These are phyloP conservation scores for Elaeis oleifera DNA, from an alignment of 202 grass and related monocot species.

Conservation along the genomic window DNA sequence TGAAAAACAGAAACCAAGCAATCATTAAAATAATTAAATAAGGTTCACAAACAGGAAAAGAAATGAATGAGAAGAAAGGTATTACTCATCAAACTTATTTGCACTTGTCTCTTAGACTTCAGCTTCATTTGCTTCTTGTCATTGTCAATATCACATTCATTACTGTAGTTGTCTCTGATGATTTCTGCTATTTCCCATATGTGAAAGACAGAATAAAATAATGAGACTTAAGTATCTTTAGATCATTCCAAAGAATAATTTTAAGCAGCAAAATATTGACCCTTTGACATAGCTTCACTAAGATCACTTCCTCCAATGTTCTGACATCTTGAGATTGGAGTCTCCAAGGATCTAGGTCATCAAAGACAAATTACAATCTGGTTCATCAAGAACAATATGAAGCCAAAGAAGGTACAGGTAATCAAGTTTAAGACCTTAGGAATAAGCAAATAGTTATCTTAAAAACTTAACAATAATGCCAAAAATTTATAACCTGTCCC, in stretches of 20 bases:
- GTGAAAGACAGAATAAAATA: conserved; percentile 2
- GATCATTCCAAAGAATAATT: not conserved
- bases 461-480: too few relatives aligned
- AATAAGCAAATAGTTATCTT: not conserved
- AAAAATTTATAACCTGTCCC: too few relatives aligned
- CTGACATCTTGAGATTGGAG: conserved; percentile 31
- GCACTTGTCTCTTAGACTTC: conserved; percentile 26
- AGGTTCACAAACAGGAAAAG: not conserved
- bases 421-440: conserved; percentile 4
- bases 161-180: conserved; percentile 40
- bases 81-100: conserved; percentile 29
- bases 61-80: not conserved
- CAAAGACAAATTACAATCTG: conserved; percentile 13
- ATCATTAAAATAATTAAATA: conserved; percentile 2
- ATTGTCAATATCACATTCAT: conserved; percentile 27
- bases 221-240: conserved; percentile 10
- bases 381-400: not conserved
- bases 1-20: not conserved
- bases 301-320: conserved; percentile 42
- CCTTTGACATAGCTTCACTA: conserved; percentile 43
- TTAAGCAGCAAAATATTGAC: conserved; percentile 14
- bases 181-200: conserved; percentile 31
- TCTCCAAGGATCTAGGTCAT: conserved; percentile 30
- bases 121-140: conserved; percentile 25
- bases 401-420: conserved; percentile 4